Percentiles rank a stretch among this genome's conserved stretches.
Evolutionary conservation across 2,329 filamentous ascomycete genomes (phyloP).

Genomic region (Colletotrichum tanaceti): DNA sequence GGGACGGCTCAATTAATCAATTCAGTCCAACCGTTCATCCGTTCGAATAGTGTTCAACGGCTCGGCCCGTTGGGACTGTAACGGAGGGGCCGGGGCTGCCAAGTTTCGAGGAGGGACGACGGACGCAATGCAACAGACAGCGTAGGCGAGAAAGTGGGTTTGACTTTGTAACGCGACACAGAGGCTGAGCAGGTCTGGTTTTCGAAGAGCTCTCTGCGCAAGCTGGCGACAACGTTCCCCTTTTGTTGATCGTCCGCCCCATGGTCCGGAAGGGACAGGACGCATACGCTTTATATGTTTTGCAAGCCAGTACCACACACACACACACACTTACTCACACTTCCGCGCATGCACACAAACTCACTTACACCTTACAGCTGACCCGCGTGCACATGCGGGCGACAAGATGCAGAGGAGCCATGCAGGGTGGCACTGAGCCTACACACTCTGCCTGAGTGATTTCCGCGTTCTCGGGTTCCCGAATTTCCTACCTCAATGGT

Average conservation of each 20-base stretch:
- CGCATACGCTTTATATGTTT: slow-evolving; percentile 39
- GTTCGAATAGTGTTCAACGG: slow-evolving; percentile 37
- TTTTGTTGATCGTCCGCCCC: slow-evolving; percentile 33
- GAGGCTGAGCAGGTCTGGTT: slow-evolving; percentile 19
- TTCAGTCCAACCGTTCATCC: slow-evolving; percentile 18
- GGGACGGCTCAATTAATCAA: slow-evolving; percentile 12
- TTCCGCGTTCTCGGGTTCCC: slow-evolving; percentile 13
- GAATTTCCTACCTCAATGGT: slow-evolving; percentile 13
- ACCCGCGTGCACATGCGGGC: slow-evolving; percentile 38
- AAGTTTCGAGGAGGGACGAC: slow-evolving; percentile 27
- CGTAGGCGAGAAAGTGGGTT: slow-evolving; percentile 9
- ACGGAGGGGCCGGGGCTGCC: slow-evolving; percentile 37
- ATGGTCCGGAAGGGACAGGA: slow-evolving; percentile 31
- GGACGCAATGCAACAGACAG: slow-evolving; percentile 1
- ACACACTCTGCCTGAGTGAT: slow-evolving; percentile 24
- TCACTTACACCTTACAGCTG: slow-evolving; percentile 39
- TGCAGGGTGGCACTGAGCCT: slow-evolving; percentile 38
- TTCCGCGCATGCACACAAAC: slow-evolving; percentile 34
- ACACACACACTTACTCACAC: slow-evolving; percentile 19
- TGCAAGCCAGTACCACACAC: slow-evolving; percentile 33
- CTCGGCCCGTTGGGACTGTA: slow-evolving; percentile 37
- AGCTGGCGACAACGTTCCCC: slow-evolving; percentile 22
- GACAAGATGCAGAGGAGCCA: slow-evolving; percentile 36
- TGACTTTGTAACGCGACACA: slow-evolving; percentile 12
- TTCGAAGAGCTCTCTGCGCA: slow-evolving; percentile 11